phyloP scores from a whole-genome alignment of 2,329 filamentous ascomycete genomes.

The Xylaria polymorpha region DNA sequence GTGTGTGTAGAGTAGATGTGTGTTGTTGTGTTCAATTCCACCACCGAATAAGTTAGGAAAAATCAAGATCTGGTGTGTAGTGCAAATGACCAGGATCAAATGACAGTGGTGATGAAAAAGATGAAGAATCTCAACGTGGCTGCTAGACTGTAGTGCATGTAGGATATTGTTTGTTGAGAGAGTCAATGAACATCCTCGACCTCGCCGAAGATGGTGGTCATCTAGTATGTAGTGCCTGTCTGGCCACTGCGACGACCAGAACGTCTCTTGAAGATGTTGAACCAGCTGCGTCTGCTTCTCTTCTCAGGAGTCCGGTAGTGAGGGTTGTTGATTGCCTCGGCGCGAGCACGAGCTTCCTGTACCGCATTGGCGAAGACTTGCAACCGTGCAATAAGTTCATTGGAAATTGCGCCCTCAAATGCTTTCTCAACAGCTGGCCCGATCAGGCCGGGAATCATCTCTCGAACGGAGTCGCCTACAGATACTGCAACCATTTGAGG shows the following conservation, averaged over 20 bases:
- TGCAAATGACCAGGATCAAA: neutral
- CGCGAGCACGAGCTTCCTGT: slow-evolving; percentile 9
- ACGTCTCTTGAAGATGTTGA: slow-evolving; percentile 28
- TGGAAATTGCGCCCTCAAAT: slow-evolving; percentile 33
- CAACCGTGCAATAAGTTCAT: slow-evolving; percentile 37
- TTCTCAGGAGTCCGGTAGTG: neutral
- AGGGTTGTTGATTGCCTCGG: neutral
- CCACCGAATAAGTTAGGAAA: neutral
- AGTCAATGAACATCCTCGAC: neutral
- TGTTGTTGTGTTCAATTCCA: neutral
- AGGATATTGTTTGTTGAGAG: neutral
- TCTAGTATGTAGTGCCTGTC: neutral
- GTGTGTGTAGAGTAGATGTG: neutral
- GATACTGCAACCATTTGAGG: slow-evolving; percentile 45
- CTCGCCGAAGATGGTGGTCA: neutral
- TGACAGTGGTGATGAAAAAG: neutral
- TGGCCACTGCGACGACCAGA: neutral
- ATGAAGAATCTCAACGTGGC: neutral
- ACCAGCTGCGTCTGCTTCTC: slow-evolving; percentile 2
- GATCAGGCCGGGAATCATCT: slow-evolving; percentile 38
- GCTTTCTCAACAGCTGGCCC: slow-evolving; percentile 18
- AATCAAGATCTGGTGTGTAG: neutral
- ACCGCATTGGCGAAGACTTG: slow-evolving; percentile 17
- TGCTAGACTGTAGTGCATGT: neutral
- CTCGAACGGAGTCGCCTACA: slow-evolving; percentile 29